A percentile compares a stretch with the other conserved stretches of the same genome.
phyloP scores from a whole-genome alignment of 805 yeast genomes.

The Metschnikowia lachancei region DNA sequence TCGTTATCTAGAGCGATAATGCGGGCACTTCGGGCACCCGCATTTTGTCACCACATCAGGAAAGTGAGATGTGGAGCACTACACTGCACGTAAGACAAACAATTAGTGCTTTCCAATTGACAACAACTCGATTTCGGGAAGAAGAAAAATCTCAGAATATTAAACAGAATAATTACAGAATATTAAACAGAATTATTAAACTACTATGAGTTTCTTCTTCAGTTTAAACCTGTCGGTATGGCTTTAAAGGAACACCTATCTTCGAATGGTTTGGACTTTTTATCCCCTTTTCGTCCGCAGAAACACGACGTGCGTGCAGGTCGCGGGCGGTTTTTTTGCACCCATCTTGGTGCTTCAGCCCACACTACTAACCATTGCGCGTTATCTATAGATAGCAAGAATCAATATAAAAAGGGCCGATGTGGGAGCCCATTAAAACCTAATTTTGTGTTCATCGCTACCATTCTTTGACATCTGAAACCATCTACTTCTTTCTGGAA shows the following conservation, averaged over 20 bases:
- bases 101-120: too few relatives aligned
- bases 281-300: background rate
- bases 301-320: slow-evolving; percentile 11
- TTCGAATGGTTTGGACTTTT: background rate
- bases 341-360: slow-evolving; percentile 17
- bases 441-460: background rate
- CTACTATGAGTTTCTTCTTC: too few relatives aligned
- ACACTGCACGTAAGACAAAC: too few relatives aligned
- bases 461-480: background rate
- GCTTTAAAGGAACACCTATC: too few relatives aligned
- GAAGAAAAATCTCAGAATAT: too few relatives aligned
- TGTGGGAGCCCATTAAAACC: background rate
- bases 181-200: too few relatives aligned
- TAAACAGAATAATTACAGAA: too few relatives aligned
- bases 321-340: slow-evolving; percentile 16
- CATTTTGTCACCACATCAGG: slow-evolving; percentile 9
- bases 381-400: slow-evolving; percentile 5
- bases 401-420: background rate
- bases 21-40: slow-evolving; percentile 10
- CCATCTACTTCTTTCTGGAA: background rate
- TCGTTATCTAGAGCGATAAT: slow-evolving; percentile 7
- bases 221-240: too few relatives aligned
- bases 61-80: background rate
- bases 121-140: too few relatives aligned
- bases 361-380: slow-evolving; percentile 4